A percentile compares a stretch with the other conserved stretches of the same genome.
Conservation (phyloP, 805 yeast genomes). For the Metschnikowia bowlesiae region DNA sequence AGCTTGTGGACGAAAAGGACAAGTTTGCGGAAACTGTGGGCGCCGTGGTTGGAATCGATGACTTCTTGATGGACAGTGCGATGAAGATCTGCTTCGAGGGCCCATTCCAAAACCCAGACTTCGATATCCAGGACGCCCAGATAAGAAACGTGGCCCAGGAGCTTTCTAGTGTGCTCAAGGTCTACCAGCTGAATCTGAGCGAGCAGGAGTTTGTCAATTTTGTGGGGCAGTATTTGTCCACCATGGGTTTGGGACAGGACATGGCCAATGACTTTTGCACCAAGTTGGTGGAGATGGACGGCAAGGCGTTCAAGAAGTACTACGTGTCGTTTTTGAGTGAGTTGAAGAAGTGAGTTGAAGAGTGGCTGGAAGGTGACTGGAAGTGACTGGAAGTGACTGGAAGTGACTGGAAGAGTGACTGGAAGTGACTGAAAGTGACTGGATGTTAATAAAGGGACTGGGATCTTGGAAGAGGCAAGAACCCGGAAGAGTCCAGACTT, state of each 20-base stretch:
- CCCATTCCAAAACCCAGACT: slow-evolving; percentile 66
- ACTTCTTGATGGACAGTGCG: slow-evolving; percentile 61
- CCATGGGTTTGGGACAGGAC: slow-evolving; percentile 52
- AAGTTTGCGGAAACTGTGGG: slow-evolving; percentile 44
- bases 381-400: background rate
- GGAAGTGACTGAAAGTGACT: no score
- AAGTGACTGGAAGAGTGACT: slow-evolving; percentile 10
- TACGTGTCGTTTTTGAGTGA: slow-evolving; percentile 44
- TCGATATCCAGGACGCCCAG: slow-evolving; percentile 75
- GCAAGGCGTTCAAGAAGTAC: slow-evolving; percentile 67
- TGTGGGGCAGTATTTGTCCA: slow-evolving; percentile 53
- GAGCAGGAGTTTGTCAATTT: slow-evolving; percentile 45
- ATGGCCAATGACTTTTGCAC: slow-evolving; percentile 59
- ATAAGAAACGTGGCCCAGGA: slow-evolving; percentile 71
- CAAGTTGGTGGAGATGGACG: slow-evolving; percentile 51
- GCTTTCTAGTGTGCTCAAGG: slow-evolving; percentile 62
- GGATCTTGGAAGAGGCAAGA: background rate
- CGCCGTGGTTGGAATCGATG: slow-evolving; percentile 65
- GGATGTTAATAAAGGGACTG: no score
- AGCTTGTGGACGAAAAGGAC: slow-evolving; percentile 59
- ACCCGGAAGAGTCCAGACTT: background rate
- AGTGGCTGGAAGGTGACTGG: no score
- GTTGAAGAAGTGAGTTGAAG: slow-evolving; percentile 23
- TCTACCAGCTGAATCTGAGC: slow-evolving; percentile 31
- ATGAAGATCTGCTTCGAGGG: slow-evolving; percentile 70